These are phyloP conservation scores for Annulohypoxylon truncatum DNA, from an alignment of 2,329 filamentous ascomycete genomes.

Conservation along the genomic window DNA sequence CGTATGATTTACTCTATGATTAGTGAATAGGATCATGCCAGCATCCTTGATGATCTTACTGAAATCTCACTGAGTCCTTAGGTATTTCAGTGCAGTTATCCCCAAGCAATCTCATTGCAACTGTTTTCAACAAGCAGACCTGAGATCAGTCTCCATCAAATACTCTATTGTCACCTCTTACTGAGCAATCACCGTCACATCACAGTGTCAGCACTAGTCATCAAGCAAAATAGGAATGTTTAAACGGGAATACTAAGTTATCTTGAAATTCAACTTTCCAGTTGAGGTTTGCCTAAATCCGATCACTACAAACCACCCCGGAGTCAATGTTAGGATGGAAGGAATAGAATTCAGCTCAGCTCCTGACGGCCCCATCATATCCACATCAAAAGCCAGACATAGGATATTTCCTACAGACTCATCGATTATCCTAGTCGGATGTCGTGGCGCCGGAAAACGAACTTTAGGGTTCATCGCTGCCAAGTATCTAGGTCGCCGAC, in stretches of 20 bases:
- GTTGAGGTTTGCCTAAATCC: background rate
- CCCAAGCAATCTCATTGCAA: slow-evolving; percentile 3
- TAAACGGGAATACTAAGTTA: background rate
- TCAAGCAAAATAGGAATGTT: background rate
- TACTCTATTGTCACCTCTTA: background rate
- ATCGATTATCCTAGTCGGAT: slow-evolving; percentile 77
- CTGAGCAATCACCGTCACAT: background rate
- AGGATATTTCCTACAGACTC: slow-evolving; percentile 67
- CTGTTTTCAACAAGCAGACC: slow-evolving; percentile 19
- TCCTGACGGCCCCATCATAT: slow-evolving; percentile 18
- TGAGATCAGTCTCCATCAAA: background rate
- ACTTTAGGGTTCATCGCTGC: slow-evolving; percentile 79
- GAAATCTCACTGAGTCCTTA: background rate
- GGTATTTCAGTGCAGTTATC: slow-evolving; percentile 26
- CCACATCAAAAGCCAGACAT: slow-evolving; percentile 48
- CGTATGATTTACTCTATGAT: slow-evolving; percentile 18
- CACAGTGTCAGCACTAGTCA: background rate
- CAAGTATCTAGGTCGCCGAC: slow-evolving; percentile 71
- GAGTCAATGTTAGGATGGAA: slow-evolving; percentile 37
- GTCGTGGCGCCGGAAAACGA: slow-evolving; percentile 77
- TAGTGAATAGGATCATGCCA: slow-evolving; percentile 1
- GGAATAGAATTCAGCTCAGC: slow-evolving; percentile 35
- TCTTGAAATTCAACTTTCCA: background rate
- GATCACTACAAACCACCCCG: background rate
- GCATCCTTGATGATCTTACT: background rate